Base-by-base conservation (phyloP, 2,329 filamentous ascomycete species). In the Nannizziopsis arthrosporioides region DNA sequence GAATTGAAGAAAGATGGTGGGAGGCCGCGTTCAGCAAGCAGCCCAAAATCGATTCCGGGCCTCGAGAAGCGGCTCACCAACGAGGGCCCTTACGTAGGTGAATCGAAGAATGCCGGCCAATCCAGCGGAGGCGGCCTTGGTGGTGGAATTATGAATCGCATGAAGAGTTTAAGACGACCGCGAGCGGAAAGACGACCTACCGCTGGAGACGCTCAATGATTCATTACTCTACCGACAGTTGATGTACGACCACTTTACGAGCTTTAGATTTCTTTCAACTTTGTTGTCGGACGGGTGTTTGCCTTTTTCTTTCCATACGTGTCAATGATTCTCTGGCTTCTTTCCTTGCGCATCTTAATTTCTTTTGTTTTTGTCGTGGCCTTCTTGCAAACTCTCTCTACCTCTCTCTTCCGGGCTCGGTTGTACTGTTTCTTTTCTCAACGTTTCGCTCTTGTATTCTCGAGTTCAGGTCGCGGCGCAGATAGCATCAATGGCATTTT, bases 1-100 rank as follows among this genome's bases (percentile, higher is more conserved):
- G 68, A 71, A 53, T 61, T 59, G 11, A 47, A 57, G 4, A 51
- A 53, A 35, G 37, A 48, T 19, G 57, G 51, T 47, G 54, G 47
- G 18, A 64, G 70, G 42, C 53, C 62, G 17, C 65, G 72, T 53
- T 71, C 74, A 14, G 75, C 80, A 5, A 77, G 74, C 55, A 82
- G 77, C 57, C 81, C 82, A 1, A 76, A 74, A 51, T 68, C 73
- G 15, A 60, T 66, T 5, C 61, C 61, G 11, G 58, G 56, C 1
- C 67, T 86, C 2, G 67, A 69, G 55, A 59, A 67, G 49, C 62
- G 65, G 34, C 56, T 60, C 43, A 63, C 57, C 44, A 57, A 62
- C 40, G 60, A 62, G 18, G 43, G 43, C 3, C 11, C 19, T 37
- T 9, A 11, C 3, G 22, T 35, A 12, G 45, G 17, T 10, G 52